These are phyloP conservation scores for Nemania bipapillata DNA, from an alignment of 2,329 filamentous ascomycete genomes.

Conservation along the genomic window DNA sequence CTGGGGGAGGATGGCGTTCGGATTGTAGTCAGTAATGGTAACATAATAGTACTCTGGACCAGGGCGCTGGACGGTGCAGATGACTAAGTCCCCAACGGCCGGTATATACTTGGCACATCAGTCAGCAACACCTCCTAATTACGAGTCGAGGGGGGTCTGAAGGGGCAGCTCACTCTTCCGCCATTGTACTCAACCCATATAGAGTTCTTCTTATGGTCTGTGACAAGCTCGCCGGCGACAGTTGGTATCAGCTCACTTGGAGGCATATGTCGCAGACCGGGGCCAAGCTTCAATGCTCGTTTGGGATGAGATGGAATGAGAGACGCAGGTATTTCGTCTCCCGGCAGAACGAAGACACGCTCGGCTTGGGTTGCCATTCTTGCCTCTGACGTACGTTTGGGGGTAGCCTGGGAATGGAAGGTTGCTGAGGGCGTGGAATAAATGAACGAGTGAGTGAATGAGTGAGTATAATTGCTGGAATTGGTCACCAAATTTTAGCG, in stretches of 20 bases:
- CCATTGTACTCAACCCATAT: constrained; percentile 79
- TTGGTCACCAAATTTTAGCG: constrained; percentile 15
- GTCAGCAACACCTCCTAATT: constrained; percentile 41
- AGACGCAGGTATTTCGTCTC: constrained; percentile 75
- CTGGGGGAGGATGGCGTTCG: constrained; percentile 78
- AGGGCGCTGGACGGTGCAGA: constrained; percentile 83
- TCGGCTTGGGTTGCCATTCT: constrained; percentile 64
- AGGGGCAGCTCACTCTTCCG: constrained; percentile 67
- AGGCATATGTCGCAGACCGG: constrained; percentile 83
- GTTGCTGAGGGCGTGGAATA: constrained; percentile 25
- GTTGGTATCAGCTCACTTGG: constrained; percentile 77
- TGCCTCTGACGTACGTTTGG: background rate
- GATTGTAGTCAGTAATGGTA: constrained; percentile 73
- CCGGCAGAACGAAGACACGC: constrained; percentile 79
- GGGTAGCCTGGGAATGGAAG: background rate
- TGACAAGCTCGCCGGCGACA: constrained; percentile 73
- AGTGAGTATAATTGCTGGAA: constrained; percentile 3
- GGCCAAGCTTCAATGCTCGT: constrained; percentile 80
- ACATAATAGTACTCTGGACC: constrained; percentile 83
- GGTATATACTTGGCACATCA: constrained; percentile 74
- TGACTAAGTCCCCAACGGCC: constrained; percentile 82
- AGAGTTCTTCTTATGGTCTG: constrained; percentile 77
- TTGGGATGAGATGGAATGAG: constrained; percentile 75
- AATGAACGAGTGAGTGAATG: no score
- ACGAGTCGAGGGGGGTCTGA: constrained; percentile 7